Base-by-base conservation (phyloP, 768 basidiomycete genomes). In the Serendipita sp. region DNA sequence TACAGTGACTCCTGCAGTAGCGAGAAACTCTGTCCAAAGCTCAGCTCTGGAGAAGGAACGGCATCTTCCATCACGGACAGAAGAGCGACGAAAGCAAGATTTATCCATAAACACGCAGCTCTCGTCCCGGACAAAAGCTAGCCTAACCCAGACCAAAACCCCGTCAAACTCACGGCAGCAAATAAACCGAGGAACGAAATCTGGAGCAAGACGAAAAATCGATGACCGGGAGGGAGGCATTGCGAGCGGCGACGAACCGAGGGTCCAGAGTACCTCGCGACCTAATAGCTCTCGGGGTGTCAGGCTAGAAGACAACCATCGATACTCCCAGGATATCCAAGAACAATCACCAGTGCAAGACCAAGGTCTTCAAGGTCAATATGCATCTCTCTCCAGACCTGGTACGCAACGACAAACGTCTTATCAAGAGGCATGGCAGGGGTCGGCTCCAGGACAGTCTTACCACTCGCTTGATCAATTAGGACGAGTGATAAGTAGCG, bases 1-100 rank as follows among this genome's bases (percentile, higher is more conserved):
- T 11, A 58, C 74, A n/a, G 56, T n/a, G 32, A 60, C 56, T 10
- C 56, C 24, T 24, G 35, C 56, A 4, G 10, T 35, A 11, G 4
- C 34, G n/a, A 28, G 28, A 28, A n/a, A 24, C 56, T 60, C 56
- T 24, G 32, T 10, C 35, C 56, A 24, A 8, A 11, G 16, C 37
- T n/a, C 56, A 8, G 28, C n/a, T 5, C 48, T 5, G n/a, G 48
- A 51, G n/a, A 18, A n/a, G n/a, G 48, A 51, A 41, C 41, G 41
- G 13, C 41, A 5, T 41, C 41, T 41, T 2, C 41, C 41, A 41
- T 41, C 41, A 13, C 41, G 41, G 13, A 41, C 41, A 41, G 41
- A 41, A 41, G 41, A 41, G 7, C 41, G 13, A 7, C 41, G 41
- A 13, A 41, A 41, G 41, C 41, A 5, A 5, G 41, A 41, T 5